phyloP scores from a whole-genome alignment of 179 eudicot species.

The Spergularia azorica region DNA sequence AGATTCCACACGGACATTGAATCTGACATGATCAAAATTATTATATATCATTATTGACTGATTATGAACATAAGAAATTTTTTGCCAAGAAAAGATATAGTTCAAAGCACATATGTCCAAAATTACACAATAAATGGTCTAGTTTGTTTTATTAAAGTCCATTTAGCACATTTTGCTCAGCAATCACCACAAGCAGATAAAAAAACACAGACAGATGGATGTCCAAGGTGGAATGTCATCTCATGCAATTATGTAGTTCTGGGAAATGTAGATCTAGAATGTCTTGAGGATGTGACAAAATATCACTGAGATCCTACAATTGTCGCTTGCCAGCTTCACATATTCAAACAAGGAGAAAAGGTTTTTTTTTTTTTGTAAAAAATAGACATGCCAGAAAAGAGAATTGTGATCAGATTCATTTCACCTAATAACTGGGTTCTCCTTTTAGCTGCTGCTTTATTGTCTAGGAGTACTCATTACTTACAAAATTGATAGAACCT shows the following conservation, averaged over 20 bases:
- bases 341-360: neutral
- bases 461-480: too few relatives aligned
- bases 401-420: too few relatives aligned
- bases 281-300: neutral
- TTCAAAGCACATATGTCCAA: neutral
- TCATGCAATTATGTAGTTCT: neutral
- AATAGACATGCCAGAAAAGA: too few relatives aligned
- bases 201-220: neutral
- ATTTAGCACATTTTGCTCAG: neutral
- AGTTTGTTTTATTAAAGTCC: neutral
- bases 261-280: slow-evolving; percentile 2
- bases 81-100: slow-evolving; percentile 10
- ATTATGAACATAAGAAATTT: neutral
- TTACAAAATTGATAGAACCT: too few relatives aligned
- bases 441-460: too few relatives aligned
- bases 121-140: neutral
- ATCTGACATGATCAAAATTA: slow-evolving; percentile 49
- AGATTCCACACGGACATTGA: slow-evolving; percentile 99
- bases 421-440: too few relatives aligned
- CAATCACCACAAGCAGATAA: slow-evolving; percentile 1
- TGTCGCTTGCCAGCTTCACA: neutral
- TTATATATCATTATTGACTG: slow-evolving; percentile 12
- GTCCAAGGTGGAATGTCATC: neutral
- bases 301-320: neutral
- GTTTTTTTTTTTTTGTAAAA: too few relatives aligned